Evolutionary conservation across 2,329 filamentous ascomycete genomes (phyloP).

Genomic region (Ceratocystis albifundus): DNA sequence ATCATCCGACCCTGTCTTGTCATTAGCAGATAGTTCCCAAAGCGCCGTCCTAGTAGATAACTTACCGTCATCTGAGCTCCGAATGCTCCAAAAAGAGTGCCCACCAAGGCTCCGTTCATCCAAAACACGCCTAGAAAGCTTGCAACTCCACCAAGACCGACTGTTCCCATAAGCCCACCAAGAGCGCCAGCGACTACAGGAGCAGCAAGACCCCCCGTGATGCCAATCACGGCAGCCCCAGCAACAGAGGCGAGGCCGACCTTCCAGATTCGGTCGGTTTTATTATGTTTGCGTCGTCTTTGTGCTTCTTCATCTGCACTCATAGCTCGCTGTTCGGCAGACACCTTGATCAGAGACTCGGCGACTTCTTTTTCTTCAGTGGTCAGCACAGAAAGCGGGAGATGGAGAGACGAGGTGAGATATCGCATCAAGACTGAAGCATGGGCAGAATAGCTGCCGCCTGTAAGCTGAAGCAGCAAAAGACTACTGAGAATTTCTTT

Average conservation of each 20-base stretch:
- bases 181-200: slow-evolving; percentile 78
- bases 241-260: slow-evolving; percentile 80
- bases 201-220: slow-evolving; percentile 83
- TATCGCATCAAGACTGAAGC: slow-evolving; percentile 58
- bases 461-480: slow-evolving; percentile 57
- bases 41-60: slow-evolving; percentile 20
- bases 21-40: not conserved
- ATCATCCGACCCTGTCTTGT: slow-evolving; percentile 57
- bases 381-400: slow-evolving; percentile 51
- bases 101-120: slow-evolving; percentile 74
- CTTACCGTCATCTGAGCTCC: slow-evolving; percentile 59
- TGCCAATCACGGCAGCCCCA: slow-evolving; percentile 78
- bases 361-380: slow-evolving; percentile 66
- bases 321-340: slow-evolving; percentile 42
- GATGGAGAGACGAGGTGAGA: slow-evolving; percentile 53
- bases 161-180: slow-evolving; percentile 68
- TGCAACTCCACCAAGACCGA: slow-evolving; percentile 75
- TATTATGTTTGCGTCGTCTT: slow-evolving; percentile 59
- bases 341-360: slow-evolving; percentile 58
- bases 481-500: slow-evolving; percentile 56
- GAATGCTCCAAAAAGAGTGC: slow-evolving; percentile 78
- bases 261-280: slow-evolving; percentile 68
- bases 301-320: slow-evolving; percentile 65
- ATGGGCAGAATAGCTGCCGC: slow-evolving; percentile 63
- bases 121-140: slow-evolving; percentile 78